Percentiles rank a stretch among this genome's conserved stretches.
These are phyloP conservation scores for Penstemon eatonii DNA, from an alignment of 257 asterid genomes.

Conservation along the genomic window DNA sequence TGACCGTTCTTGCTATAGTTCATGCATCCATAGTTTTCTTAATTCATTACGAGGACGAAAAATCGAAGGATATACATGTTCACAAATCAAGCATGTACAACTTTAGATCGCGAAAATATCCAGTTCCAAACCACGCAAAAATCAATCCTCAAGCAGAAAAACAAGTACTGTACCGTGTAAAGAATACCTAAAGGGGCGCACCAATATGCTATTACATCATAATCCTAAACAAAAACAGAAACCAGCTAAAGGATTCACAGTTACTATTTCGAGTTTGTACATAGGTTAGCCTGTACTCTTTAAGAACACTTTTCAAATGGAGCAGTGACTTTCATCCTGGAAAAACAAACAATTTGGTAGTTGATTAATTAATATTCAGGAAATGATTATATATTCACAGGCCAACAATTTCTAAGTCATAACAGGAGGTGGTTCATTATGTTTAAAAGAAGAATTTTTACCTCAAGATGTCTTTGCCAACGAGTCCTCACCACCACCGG, in stretches of 20 bases:
- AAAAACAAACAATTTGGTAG: too few species aligned
- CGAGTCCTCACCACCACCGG: slow-evolving; percentile 20
- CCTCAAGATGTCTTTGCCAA: background rate
- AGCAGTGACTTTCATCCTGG: background rate
- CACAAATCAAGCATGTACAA: too few species aligned
- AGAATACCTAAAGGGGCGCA: background rate
- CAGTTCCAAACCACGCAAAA: background rate
- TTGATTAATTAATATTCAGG: too few species aligned
- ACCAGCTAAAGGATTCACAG: background rate
- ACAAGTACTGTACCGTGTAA: slow-evolving; percentile 12
- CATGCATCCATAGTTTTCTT: too few species aligned
- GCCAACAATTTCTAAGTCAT: too few species aligned
- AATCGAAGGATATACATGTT: too few species aligned
- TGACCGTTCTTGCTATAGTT: too few species aligned
- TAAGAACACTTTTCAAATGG: slow-evolving; percentile 14
- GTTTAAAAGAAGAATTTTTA: background rate
- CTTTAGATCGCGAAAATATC: too few species aligned
- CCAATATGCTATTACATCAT: slow-evolving; percentile 5
- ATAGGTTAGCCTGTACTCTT: slow-evolving; percentile 23
- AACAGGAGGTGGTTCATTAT: background rate
- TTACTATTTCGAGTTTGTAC: slow-evolving; percentile 20
- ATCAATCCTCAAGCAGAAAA: slow-evolving; percentile 1
- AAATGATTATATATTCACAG: too few species aligned
- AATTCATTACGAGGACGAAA: too few species aligned
- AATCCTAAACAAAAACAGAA: slow-evolving; percentile 20